Conservation (phyloP, 2,329 filamentous ascomycete genomes). For the Blumeria graminis region DNA sequence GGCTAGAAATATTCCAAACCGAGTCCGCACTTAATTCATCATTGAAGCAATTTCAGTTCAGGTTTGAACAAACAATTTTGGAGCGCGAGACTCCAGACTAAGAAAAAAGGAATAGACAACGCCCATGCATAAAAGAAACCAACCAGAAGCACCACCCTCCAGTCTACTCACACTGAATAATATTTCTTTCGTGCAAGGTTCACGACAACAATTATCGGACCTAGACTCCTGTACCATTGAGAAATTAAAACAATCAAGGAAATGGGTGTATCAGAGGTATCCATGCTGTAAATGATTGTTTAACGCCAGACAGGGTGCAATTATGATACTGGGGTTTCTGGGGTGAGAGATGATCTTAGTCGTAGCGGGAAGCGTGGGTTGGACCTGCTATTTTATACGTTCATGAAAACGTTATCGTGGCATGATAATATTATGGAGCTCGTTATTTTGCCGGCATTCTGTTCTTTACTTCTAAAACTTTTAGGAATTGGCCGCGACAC, state of each 20-base stretch:
- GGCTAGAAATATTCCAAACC: background rate
- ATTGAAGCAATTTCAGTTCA: background rate
- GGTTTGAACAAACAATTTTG: background rate
- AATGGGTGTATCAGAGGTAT: background rate
- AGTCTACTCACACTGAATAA: slow-evolving; percentile 4
- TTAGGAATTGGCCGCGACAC: slow-evolving; percentile 36
- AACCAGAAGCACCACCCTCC: background rate
- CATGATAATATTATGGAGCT: background rate
- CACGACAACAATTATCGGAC: too few species aligned
- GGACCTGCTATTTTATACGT: background rate
- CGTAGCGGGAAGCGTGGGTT: slow-evolving; percentile 4
- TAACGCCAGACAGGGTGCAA: background rate
- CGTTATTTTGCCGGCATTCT: background rate
- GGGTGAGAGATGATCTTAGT: slow-evolving; percentile 1
- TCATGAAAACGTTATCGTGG: background rate
- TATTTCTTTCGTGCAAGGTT: too few species aligned
- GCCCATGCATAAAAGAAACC: background rate
- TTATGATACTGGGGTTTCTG: background rate
- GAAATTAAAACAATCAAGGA: background rate
- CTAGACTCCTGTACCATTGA: too few species aligned
- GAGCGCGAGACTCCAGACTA: background rate
- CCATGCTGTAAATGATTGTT: background rate
- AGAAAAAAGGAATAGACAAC: background rate
- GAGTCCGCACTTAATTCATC: background rate
- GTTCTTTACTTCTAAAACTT: background rate